Conservation (phyloP, 1,284 basidiomycete genomes). For the Moesziomyces globuligerus region DNA sequence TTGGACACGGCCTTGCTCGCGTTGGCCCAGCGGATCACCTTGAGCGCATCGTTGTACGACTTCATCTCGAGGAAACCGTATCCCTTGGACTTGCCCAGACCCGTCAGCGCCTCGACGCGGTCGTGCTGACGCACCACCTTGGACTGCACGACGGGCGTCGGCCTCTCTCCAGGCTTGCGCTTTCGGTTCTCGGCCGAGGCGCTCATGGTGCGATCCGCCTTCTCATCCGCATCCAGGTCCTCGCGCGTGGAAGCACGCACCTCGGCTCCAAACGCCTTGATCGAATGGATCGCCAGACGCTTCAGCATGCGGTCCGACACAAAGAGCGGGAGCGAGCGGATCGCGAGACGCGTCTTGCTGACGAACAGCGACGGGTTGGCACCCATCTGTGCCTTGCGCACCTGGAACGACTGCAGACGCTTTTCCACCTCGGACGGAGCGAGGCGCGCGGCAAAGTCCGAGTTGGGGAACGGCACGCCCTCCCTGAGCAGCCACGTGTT, state of each 20-base stretch:
- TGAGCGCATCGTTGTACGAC: slow-evolving; percentile 86
- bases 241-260: slow-evolving; percentile 76
- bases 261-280: slow-evolving; percentile 82
- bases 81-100: slow-evolving; percentile 85
- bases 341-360: slow-evolving; percentile 89
- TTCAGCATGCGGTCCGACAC: slow-evolving; percentile 89
- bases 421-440: slow-evolving; percentile 57
- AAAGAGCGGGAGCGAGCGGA: slow-evolving; percentile 90
- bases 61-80: slow-evolving; percentile 96
- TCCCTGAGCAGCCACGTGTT: slow-evolving; percentile 96
- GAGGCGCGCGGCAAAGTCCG: slow-evolving; percentile 40
- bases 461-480: slow-evolving; percentile 70
- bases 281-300: slow-evolving; percentile 83
- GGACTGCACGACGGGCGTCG: slow-evolving; percentile 77
- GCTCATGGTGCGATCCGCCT: slow-evolving; percentile 68
- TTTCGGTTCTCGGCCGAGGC: slow-evolving; percentile 54
- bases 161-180: slow-evolving; percentile 70
- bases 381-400: slow-evolving; percentile 69
- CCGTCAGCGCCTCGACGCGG: slow-evolving; percentile 85
- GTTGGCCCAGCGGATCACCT: slow-evolving; percentile 92
- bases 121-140: slow-evolving; percentile 90
- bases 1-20: slow-evolving; percentile 73
- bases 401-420: slow-evolving; percentile 56
- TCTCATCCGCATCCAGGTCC: slow-evolving; percentile 79
- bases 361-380: slow-evolving; percentile 94